phyloP scores from a whole-genome alignment of 73 alveolate species.

The Urostyla sp. region DNA sequence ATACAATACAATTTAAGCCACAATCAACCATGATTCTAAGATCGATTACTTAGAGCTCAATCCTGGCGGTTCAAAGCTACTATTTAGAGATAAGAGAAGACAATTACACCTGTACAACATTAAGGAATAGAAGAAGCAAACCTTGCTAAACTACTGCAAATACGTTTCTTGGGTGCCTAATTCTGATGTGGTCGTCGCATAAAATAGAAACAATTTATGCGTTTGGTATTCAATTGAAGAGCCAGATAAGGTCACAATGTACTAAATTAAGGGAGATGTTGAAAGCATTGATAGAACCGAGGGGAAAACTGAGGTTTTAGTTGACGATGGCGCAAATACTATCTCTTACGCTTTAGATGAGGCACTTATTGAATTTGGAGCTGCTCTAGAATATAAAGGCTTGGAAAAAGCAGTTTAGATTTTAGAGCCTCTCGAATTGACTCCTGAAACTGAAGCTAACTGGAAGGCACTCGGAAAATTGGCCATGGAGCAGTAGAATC shows the following conservation, averaged over 20 bases:
- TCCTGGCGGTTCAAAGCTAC: conserved; percentile 96
- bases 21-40: conserved; percentile 98
- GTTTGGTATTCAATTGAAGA: conserved; percentile 99
- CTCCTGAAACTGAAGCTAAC: conserved; percentile 99
- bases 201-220: conserved; percentile 97
- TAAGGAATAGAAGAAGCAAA: conserved; percentile 93
- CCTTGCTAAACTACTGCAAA: conserved; percentile 98
- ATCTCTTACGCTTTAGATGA: conserved; percentile 96
- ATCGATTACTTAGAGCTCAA: conserved; percentile 97
- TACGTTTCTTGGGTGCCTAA: conserved; percentile 99
- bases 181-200: conserved; percentile 99
- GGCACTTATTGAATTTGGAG: conserved; percentile 96
- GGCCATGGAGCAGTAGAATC: conserved; percentile 96
- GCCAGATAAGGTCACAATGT: conserved; percentile 98
- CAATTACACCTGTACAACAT: conserved; percentile 98
- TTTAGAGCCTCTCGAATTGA: conserved; percentile 96
- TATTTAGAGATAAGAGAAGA: conserved; percentile 99
- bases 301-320: conserved; percentile 98
- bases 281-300: conserved; percentile 97
- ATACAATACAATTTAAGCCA: conserved; percentile 94
- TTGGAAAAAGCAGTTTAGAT: conserved; percentile 96
- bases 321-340: conserved; percentile 95
- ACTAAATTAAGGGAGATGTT: conserved; percentile 98
- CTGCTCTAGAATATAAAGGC: conserved; percentile 97
- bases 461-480: conserved; percentile 97